These are phyloP conservation scores for Solanum arcanum DNA, from an alignment of 257 asterid species.

Conservation along the genomic window DNA sequence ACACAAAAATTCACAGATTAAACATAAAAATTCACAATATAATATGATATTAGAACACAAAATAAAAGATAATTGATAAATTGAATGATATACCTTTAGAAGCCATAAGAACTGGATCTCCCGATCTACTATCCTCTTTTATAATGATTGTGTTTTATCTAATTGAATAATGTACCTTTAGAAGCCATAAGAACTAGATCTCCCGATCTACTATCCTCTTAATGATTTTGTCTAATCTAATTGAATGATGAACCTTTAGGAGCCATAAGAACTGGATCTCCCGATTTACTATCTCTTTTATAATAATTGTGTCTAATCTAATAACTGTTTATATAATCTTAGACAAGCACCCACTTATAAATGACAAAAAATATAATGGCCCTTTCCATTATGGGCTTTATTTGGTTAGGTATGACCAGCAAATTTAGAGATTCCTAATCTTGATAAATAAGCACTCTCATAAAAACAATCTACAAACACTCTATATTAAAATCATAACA, in stretches of 20 bases:
- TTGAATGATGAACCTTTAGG: not conserved
- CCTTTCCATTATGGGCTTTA: not conserved
- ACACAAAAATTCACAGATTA: no score
- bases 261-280: not conserved
- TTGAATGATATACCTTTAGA: not conserved
- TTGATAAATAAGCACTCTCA: no score
- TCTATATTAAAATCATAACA: not conserved
- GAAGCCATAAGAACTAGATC: not conserved
- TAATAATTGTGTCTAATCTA: not conserved
- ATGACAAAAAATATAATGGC: no score
- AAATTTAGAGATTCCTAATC: no score
- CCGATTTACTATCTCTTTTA: not conserved
- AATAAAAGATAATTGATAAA: no score
- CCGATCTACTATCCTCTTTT: not conserved
- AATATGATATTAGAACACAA: not conserved
- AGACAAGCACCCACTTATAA: no score
- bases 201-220: not conserved
- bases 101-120: not conserved
- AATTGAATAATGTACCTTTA: not conserved
- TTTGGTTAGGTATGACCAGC: no score
- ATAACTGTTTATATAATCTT: no score
- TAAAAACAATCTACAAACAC: no score
- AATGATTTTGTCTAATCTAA: no score
- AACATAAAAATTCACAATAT: not conserved
- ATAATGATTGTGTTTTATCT: not conserved